Evolutionary conservation across 169 alveolate genomes (phyloP).

Genomic region (Hammondia hammondi): DNA sequence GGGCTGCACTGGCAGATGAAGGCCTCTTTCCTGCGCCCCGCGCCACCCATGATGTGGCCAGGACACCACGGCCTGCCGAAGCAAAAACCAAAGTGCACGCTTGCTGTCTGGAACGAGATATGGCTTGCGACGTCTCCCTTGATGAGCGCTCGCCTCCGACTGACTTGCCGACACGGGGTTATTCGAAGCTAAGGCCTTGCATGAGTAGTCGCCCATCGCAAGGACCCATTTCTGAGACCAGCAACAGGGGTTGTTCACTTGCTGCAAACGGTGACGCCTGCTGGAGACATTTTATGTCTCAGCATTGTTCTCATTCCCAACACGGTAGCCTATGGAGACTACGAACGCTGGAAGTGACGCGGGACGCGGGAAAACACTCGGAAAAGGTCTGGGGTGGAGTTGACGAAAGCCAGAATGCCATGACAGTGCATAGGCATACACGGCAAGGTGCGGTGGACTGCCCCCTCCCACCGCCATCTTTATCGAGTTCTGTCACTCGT

Average conservation of each 20-base stretch:
- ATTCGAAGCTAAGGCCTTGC: too few species aligned
- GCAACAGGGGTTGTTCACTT: background rate
- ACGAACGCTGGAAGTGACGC: background rate
- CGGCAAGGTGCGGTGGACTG: background rate
- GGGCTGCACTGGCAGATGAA: background rate
- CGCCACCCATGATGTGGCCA: too few species aligned
- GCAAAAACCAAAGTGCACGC: too few species aligned
- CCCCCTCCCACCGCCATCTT: background rate
- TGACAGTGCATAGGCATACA: background rate
- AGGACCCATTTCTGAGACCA: background rate
- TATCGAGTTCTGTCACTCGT: background rate
- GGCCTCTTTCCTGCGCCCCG: background rate
- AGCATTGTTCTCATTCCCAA: background rate
- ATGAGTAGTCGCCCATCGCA: background rate
- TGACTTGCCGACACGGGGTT: too few species aligned
- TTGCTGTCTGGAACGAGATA: too few species aligned
- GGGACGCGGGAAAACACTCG: background rate
- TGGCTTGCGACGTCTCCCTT: too few species aligned
- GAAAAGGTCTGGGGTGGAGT: background rate
- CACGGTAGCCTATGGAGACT: background rate
- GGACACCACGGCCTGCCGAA: too few species aligned
- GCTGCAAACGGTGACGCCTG: background rate
- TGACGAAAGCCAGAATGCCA: background rate
- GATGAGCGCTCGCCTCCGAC: too few species aligned
- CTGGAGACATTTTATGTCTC: background rate